Base-by-base conservation (phyloP, 148 eudicot genomes). In the Selenicereus undatus region DNA sequence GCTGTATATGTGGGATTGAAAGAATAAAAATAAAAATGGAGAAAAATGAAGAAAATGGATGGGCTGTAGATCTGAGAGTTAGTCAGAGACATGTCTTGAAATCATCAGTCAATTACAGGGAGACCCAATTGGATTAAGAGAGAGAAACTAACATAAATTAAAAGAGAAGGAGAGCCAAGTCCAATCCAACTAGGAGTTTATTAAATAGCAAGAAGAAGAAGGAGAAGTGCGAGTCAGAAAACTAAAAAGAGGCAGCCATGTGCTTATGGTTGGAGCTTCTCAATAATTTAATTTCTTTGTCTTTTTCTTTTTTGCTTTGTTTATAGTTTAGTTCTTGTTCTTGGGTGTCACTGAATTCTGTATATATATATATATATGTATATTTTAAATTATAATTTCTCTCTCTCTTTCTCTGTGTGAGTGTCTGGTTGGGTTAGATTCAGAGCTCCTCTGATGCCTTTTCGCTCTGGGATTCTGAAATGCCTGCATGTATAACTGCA, bases 41-140 rank as follows among this genome's bases (percentile, higher is more conserved):
- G 45, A 77, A 42, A 56, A 56, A 52, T 20, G 16, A 52, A 0
- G 26, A 54, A 35, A 65, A 65, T 21, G 24, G 45, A 17, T 20
- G 36, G 56, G 81, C n/a, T 72, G 56, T 76, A 80, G 86, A 84
- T 80, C 86, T 84, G 80, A 84, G 51, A 76, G 39, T 21, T 68
- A 76, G 80, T 54, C 80, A 83, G 29, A 83, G 48, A 84, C 80
- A 80, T 84, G 81, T 80, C 80, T 76, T 62, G 80, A 80, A 84
- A 80, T 84, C 74, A 84, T 80, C 66, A 80, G 81, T 84, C 78
- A 84, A 84, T 76, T 52, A 83, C 80, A 83, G 56, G 56, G 68
- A 81, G 73, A 71, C 81, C 62, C 73, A 32, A 79, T 50, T 50
- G 81, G 43, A 71, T 12, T 20, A 52, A 39, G 60, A 74, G 76